Base-by-base conservation (phyloP, 352 stramenopile genomes). In the Plasmopara muralis region DNA sequence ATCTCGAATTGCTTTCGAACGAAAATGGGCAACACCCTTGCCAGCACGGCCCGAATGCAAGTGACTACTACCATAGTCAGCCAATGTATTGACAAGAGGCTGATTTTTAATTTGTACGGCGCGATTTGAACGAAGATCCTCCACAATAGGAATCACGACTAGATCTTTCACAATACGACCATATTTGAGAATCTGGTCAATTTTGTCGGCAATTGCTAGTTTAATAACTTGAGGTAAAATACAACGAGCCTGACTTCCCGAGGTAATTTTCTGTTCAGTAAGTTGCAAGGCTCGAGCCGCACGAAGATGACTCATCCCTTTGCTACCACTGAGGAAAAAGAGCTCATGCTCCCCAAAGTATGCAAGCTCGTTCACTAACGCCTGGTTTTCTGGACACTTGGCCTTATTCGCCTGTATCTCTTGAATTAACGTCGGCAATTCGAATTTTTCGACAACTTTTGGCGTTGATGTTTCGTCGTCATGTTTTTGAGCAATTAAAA, bases 171-270 rank as follows among this genome's bases (percentile, higher is more conserved):
- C 43, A 29, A 49, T 49, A 10, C 43, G 28, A 9, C 43, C 43
- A 49, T 40, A 40, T 15, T 40, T 49, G 7, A 49, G 20, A 49
- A 49, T 49, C 9, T 49, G 43, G 15, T 49, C 43, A 40, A 49
- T 49, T 7, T 38, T 39, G 43, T 39, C 43, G 9, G 43, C 43
- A 40, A 49, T 49, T 39, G 28, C 14, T 8, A 31, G 13, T 10
- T 28, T 15, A n/a, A 40, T 15, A 6, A 49, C 33, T 14, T 38
- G 43, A 6, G 28, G 30, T 29, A 49, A 12, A 9, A 14, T 13
- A 31, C 43, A 15, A 49, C 29, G 43, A 40, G 43, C 43, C 8
- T 49, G 29, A 25, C 39, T 15, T 49, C 28, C 43, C 2, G 43
- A 49, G 15, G 5, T 49, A 10, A 49, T 15, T 28, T 39, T 3